Conservation (phyloP, 257 asterid genomes). For the Solanum rostratum region DNA sequence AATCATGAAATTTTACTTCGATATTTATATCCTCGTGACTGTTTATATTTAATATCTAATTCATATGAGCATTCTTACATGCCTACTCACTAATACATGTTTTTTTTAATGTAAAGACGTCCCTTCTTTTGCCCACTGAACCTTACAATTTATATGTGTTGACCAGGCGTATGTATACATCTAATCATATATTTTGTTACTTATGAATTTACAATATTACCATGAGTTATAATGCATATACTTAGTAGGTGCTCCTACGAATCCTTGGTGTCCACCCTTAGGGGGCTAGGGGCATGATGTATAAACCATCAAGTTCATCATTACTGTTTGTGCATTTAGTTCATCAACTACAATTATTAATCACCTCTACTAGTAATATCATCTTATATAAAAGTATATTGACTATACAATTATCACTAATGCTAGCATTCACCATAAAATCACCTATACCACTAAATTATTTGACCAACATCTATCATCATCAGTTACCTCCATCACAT, state of each 20-base stretch:
- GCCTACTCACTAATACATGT: no score
- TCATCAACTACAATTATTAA: neutral
- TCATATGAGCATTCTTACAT: no score
- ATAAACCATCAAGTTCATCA: neutral
- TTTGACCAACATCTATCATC: neutral
- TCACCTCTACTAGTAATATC: neutral
- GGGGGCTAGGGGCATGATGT: neutral
- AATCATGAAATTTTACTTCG: no score
- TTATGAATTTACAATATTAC: no score
- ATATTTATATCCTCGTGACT: no score
- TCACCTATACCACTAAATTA: neutral
- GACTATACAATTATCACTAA: neutral
- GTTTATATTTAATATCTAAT: no score
- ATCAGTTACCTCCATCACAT: neutral
- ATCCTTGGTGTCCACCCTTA: neutral
- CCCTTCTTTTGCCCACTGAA: no score
- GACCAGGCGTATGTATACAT: no score
- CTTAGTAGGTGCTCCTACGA: neutral
- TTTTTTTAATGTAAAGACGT: no score
- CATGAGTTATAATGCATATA: no score
- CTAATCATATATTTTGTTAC: no score
- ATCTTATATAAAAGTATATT: neutral
- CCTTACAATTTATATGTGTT: no score
- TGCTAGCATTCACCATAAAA: neutral
- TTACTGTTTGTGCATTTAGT: neutral